Conservation (phyloP, 1,284 basidiomycete genomes). For the Volvariella volvacea region DNA sequence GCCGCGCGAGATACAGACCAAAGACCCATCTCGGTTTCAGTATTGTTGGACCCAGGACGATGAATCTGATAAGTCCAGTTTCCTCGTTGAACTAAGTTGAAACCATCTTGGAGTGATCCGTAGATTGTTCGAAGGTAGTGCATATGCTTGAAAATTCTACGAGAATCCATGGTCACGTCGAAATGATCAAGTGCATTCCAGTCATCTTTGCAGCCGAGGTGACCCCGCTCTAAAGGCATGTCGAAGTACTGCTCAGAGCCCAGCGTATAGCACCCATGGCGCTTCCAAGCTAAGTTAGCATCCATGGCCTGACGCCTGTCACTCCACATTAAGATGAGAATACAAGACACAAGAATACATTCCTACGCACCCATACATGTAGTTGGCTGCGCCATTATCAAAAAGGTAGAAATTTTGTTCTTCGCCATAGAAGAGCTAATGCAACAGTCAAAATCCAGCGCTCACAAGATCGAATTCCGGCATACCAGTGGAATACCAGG, state of each 20-base stretch:
- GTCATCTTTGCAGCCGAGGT: constrained; percentile 78
- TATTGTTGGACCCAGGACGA: constrained; percentile 77
- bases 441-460: neutral
- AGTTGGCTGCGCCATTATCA: constrained; percentile 81
- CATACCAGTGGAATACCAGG: constrained; percentile 78
- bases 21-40: constrained; percentile 77
- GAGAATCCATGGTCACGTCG: constrained; percentile 76
- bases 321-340: constrained; percentile 8
- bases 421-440: constrained; percentile 79
- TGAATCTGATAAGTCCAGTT: constrained; percentile 78
- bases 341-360: neutral
- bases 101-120: constrained; percentile 78
- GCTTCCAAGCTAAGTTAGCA: constrained; percentile 79
- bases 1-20: constrained; percentile 74
- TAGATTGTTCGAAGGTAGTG: constrained; percentile 63
- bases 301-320: constrained; percentile 86
- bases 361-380: constrained; percentile 69
- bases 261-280: constrained; percentile 84
- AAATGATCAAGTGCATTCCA: constrained; percentile 92
- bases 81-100: constrained; percentile 68
- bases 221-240: constrained; percentile 72
- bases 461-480: constrained; percentile 7
- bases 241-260: constrained; percentile 89
- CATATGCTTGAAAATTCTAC: constrained; percentile 71
- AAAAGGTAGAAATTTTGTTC: constrained; percentile 83